These are phyloP conservation scores for Ophiostoma ulmi DNA, from an alignment of 2,329 filamentous ascomycete genomes.

Conservation along the genomic window DNA sequence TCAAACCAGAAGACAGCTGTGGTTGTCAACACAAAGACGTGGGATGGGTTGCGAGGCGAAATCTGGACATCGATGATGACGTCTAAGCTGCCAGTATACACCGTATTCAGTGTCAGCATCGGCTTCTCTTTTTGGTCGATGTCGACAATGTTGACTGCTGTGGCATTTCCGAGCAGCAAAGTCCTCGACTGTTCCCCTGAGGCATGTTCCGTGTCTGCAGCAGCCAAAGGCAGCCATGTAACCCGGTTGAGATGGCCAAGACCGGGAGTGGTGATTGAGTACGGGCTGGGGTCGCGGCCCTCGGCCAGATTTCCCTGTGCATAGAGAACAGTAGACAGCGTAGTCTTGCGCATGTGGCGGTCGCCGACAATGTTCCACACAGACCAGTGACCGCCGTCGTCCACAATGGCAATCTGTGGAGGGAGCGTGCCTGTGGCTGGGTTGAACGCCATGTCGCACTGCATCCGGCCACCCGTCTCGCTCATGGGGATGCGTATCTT, in stretches of 20 bases:
- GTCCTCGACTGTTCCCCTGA: constrained; percentile 8
- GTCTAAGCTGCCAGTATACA: constrained; percentile 34
- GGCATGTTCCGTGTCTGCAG: background rate
- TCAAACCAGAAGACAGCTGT: constrained; percentile 47
- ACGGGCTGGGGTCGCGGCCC: background rate
- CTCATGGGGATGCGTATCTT: constrained; percentile 48
- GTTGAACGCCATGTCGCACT: constrained; percentile 62
- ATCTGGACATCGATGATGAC: constrained; percentile 52
- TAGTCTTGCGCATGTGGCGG: constrained; percentile 35
- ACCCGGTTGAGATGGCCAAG: constrained; percentile 24
- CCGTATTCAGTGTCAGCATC: constrained; percentile 23
- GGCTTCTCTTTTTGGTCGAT: constrained; percentile 25
- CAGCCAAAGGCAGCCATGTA: constrained; percentile 19
- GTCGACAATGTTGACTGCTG: constrained; percentile 32
- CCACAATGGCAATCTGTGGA: constrained; percentile 61
- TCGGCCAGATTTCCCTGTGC: constrained; percentile 39
- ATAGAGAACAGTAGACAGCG: constrained; percentile 32
- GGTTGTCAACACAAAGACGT: constrained; percentile 57
- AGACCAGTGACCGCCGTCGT: constrained; percentile 61
- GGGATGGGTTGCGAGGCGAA: constrained; percentile 43
- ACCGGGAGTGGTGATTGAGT: background rate
- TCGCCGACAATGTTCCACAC: constrained; percentile 55
- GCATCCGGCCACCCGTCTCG: constrained; percentile 50
- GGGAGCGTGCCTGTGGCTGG: constrained; percentile 45
- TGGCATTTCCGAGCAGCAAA: constrained; percentile 33